Percentiles rank a stretch among this genome's conserved stretches.
Conservation (phyloP, 208 protist species). For the Leishmania lainsoni region DNA sequence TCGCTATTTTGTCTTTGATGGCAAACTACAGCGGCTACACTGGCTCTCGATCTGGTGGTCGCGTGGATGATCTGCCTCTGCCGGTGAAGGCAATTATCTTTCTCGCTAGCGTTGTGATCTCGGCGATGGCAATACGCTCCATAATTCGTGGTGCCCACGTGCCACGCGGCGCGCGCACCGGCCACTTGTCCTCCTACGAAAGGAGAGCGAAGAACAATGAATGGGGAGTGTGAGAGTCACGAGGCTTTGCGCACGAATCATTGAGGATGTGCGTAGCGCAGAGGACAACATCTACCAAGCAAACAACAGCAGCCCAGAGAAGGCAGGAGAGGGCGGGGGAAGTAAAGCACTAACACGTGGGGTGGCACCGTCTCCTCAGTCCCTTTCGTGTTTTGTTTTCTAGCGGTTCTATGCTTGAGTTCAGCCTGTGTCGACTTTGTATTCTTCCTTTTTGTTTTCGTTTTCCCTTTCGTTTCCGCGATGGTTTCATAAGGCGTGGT, state of each 20-base stretch:
- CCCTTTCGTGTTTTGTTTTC: not conserved
- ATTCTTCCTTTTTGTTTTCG: not conserved
- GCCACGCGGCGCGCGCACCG: not conserved
- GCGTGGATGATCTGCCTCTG: slow-evolving; percentile 43
- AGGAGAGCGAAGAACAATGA: not conserved
- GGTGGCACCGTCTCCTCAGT: not conserved
- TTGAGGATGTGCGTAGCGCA: not conserved
- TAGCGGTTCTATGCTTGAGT: not conserved
- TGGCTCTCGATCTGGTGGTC: slow-evolving; percentile 31
- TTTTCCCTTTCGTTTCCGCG: not conserved
- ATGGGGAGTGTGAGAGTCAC: not conserved
- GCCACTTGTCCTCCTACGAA: not conserved
- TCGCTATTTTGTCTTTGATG: slow-evolving; percentile 21
- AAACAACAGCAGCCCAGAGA: not conserved
- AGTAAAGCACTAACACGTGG: not conserved
- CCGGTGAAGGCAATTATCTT: slow-evolving; percentile 24
- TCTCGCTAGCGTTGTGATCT: slow-evolving; percentile 8
- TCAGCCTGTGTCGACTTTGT: not conserved
- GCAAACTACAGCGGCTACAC: slow-evolving; percentile 44
- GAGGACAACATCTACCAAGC: not conserved
- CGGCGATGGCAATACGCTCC: slow-evolving; percentile 17
- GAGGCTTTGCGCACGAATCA: not conserved
- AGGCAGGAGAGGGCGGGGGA: not conserved
- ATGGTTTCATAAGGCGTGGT: not conserved
- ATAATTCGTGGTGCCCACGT: slow-evolving; percentile 21